phyloP scores from a whole-genome alignment of 2,329 filamentous ascomycete species.

The Cytospora piceae region DNA sequence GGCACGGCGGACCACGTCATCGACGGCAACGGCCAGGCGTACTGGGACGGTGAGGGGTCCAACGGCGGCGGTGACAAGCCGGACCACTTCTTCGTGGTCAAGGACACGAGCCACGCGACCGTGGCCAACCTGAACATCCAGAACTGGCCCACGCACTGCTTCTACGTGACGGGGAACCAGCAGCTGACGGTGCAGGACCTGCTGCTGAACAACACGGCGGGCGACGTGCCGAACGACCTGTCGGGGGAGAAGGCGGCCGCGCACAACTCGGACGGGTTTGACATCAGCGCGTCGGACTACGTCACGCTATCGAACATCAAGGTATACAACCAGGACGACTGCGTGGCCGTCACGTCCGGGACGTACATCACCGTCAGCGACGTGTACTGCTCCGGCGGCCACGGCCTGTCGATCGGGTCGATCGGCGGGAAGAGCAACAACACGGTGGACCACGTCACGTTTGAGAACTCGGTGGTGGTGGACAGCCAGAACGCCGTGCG shows the following conservation, averaged over 20 bases:
- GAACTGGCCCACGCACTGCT: conserved; percentile 48
- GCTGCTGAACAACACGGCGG: conserved; percentile 45
- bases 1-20: conserved; percentile 32
- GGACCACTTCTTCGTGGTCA: conserved; percentile 54
- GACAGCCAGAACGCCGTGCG: conserved; percentile 58
- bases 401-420: conserved; percentile 49
- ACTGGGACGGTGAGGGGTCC: conserved; percentile 41
- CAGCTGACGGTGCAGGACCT: conserved; percentile 42
- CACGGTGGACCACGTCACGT: conserved; percentile 53
- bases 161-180: conserved; percentile 44
- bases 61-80: conserved; percentile 46
- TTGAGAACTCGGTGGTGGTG: conserved; percentile 52
- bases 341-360: conserved; percentile 60
- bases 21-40: conserved; percentile 30
- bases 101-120: conserved; percentile 42
- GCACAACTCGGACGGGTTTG: conserved; percentile 64
- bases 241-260: conserved; percentile 32
- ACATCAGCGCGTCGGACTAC: conserved; percentile 53
- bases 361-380: conserved; percentile 51
- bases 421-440: conserved; percentile 56
- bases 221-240: conserved; percentile 38
- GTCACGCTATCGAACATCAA: conserved; percentile 56
- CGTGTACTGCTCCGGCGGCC: conserved; percentile 49
- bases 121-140: conserved; percentile 45
- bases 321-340: conserved; percentile 66